A percentile compares a stretch with the other conserved stretches of the same genome.
Conservation (phyloP, 306 rosid species). For the Lathyrus oleraceus region DNA sequence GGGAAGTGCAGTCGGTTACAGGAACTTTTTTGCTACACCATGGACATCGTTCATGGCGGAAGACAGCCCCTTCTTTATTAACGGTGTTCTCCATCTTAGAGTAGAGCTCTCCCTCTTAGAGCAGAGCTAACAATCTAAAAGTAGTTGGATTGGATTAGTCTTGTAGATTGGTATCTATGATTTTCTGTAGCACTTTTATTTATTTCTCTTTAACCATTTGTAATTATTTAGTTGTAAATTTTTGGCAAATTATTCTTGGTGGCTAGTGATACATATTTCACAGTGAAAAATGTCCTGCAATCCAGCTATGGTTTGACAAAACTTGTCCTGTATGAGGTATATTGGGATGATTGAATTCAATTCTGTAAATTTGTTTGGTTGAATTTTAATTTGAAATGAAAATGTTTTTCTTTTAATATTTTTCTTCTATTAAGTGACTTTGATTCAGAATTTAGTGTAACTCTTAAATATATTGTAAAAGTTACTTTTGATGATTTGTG, state of each 20-base stretch:
- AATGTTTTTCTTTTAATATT: no score
- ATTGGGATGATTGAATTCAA: not conserved
- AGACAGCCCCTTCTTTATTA: slow-evolving; percentile 76
- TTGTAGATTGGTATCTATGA: slow-evolving; percentile 15
- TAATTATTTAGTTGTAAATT: not conserved
- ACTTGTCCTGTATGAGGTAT: not conserved
- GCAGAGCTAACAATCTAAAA: slow-evolving; percentile 71
- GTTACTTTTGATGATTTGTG: no score
- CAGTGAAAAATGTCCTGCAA: not conserved
- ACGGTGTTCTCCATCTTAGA: slow-evolving; percentile 88
- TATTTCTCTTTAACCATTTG: not conserved
- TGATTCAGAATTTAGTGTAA: no score
- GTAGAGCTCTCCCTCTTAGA: slow-evolving; percentile 50
- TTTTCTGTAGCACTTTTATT: no score
- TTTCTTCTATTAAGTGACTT: no score
- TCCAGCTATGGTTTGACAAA: no score
- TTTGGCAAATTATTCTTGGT: not conserved
- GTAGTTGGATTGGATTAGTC: not conserved
- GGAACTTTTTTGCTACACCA: slow-evolving; percentile 83
- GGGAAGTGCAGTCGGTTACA: slow-evolving; percentile 90
- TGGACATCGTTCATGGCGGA: slow-evolving; percentile 90
- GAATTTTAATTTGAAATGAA: not conserved
- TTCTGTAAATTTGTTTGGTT: not conserved
- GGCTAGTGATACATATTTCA: not conserved
- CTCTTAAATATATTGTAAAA: no score